Evolutionary conservation across 768 basidiomycete species (phyloP), one percentile per base, ranked within the genome.

Genomic region (Xerocomus spinulosus): DNA sequence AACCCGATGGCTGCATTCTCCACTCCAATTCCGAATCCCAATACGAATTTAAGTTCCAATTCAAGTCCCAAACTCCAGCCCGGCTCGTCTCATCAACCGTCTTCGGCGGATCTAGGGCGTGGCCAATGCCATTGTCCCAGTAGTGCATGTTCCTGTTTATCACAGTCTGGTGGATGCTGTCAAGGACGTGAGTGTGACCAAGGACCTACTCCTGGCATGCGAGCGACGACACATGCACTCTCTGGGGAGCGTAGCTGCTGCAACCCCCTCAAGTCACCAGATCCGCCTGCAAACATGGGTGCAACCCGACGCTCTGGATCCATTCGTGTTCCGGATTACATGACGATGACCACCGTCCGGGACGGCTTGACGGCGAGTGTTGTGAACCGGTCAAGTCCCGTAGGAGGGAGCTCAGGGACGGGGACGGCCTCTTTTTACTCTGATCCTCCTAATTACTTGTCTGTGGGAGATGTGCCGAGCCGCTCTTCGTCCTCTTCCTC

Each of bases 201-300:
- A 2, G 61, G 50, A 40, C 54, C 50, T 17, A 63, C 60, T 5
- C 46, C 59, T 5, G 37, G 29, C 2, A 35, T 50, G 4, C 44
- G 48, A 20, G 9, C 59, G 17, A 54, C 63, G 15, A 57, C 62
- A 2, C 70, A 65, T 49, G 57, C 65, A 2, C 55, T 63, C 2
- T 65, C 69, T 0, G 69, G 72, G 10, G 73, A 74, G 48, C 52
- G 69, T n/a, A 62, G 52, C 7, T 54, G 53, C 33, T 54, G 52
- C 34, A 58, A 57, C 45, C 18, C 48, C 17, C 37, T 44, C 5
- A 56, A 56, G 12, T 43, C 49, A n/a, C 15, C 55, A 41, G 18
- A n/a, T n/a, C n/a, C n/a, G n/a, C n/a, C 53, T 6, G 21, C 47
- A 15, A 49, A 34, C 28, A 6, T 49, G n/a, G 54, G 4, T 20